phyloP scores from a whole-genome alignment of 2,329 filamentous ascomycete species.

The Penicillium sp. region DNA sequence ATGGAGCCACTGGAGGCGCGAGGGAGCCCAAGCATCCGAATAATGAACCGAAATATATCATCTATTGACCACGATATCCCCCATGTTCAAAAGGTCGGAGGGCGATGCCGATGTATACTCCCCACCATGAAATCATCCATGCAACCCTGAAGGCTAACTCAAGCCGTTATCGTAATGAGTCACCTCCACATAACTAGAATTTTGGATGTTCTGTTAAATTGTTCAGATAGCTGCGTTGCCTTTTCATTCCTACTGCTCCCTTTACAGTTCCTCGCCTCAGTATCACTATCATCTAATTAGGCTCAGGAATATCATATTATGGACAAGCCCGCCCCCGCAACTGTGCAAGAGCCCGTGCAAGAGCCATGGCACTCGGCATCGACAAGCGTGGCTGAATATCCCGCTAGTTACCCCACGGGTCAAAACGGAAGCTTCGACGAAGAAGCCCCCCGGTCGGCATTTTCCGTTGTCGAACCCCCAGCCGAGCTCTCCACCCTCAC shows the following conservation, averaged over 20 bases:
- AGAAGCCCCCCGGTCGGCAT: constrained; percentile 15
- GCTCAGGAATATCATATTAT: neutral
- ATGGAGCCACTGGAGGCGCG: neutral
- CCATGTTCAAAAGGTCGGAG: neutral
- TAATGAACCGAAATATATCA: neutral
- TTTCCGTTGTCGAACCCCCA: constrained; percentile 18
- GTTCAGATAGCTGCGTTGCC: neutral
- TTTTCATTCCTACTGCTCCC: neutral
- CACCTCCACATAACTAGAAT: neutral
- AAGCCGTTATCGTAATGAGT: neutral
- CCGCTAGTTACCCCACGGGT: neutral
- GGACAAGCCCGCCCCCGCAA: neutral
- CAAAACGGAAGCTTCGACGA: constrained; percentile 5
- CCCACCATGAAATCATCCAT: constrained; percentile 1
- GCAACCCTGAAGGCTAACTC: neutral
- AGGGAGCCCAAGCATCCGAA: neutral
- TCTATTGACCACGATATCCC: neutral
- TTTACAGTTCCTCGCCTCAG: neutral
- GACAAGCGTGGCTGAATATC: neutral
- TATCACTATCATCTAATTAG: neutral
- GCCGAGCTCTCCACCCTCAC: constrained; percentile 17
- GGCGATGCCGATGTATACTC: neutral
- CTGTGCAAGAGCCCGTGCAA: neutral
- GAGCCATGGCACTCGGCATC: constrained; percentile 4
- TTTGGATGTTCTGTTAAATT: neutral